Conservation (phyloP, 1,139 yeast species). For the Meyerozyma guilliermondii region DNA sequence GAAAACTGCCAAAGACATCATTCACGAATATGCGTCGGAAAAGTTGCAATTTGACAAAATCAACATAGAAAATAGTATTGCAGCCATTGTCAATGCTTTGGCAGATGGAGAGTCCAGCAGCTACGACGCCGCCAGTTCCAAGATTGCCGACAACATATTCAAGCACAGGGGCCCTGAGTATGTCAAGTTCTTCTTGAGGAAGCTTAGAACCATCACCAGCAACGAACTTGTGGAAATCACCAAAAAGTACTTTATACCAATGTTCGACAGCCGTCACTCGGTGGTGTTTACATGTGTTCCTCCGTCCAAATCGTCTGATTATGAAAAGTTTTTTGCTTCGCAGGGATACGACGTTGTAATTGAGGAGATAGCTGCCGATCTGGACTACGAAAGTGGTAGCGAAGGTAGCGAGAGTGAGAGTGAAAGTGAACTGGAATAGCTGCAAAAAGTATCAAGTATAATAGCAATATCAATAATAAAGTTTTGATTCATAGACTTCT, state of each 20-base stretch:
- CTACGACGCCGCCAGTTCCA: slow-evolving; percentile 59
- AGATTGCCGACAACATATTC: slow-evolving; percentile 62
- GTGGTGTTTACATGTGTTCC: slow-evolving; percentile 71
- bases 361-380: slow-evolving; percentile 43
- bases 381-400: slow-evolving; percentile 13
- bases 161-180: slow-evolving; percentile 64
- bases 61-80: slow-evolving; percentile 65
- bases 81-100: slow-evolving; percentile 65
- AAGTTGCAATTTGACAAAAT: slow-evolving; percentile 48
- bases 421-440: slow-evolving; percentile 2
- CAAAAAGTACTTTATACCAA: slow-evolving; percentile 52
- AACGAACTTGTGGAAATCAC: slow-evolving; percentile 55
- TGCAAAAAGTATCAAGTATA: neutral
- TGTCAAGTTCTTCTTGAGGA: slow-evolving; percentile 38
- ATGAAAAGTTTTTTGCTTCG: slow-evolving; percentile 41
- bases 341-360: slow-evolving; percentile 60
- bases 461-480: neutral
- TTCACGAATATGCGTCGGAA: slow-evolving; percentile 58
- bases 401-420: slow-evolving; percentile 5
- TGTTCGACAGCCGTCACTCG: slow-evolving; percentile 56
- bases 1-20: slow-evolving; percentile 60
- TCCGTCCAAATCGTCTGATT: slow-evolving; percentile 50
- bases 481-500: too few relatives aligned
- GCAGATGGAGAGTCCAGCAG: slow-evolving; percentile 62
- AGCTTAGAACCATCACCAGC: slow-evolving; percentile 47